Evolutionary conservation across 2,329 filamentous ascomycete genomes (phyloP).

Genomic region (Fusarium brachygibbosum): DNA sequence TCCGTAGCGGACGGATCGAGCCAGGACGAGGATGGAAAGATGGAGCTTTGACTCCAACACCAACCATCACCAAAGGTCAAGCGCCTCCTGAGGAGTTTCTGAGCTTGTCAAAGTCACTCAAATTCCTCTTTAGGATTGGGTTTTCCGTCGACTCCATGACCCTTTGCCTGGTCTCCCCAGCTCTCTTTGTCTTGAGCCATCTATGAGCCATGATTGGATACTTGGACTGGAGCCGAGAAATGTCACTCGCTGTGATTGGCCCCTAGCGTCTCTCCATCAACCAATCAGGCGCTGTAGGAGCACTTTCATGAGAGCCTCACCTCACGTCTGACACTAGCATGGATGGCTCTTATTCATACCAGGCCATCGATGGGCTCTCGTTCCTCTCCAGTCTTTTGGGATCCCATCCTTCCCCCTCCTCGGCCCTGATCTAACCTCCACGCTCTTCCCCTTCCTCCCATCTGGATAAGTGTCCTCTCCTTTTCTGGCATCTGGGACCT

Average conservation of each 20-base stretch:
- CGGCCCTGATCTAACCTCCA: conserved; percentile 34
- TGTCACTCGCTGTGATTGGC: conserved; percentile 25
- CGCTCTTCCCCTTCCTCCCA: conserved; percentile 30
- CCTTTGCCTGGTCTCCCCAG: conserved; percentile 43
- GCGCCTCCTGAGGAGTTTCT: conserved; percentile 41
- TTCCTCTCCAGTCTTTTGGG: conserved; percentile 42
- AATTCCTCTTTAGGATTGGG: conserved; percentile 47
- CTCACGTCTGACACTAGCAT: conserved; percentile 52
- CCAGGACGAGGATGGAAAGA: conserved; percentile 17
- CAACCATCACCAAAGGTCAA: conserved; percentile 14
- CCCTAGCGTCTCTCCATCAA: background rate
- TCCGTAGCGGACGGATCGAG: conserved; percentile 24
- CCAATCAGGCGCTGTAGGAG: conserved; percentile 52
- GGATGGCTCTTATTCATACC: conserved; percentile 45
- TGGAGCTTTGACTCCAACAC: conserved; percentile 30
- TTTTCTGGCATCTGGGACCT: conserved; percentile 36
- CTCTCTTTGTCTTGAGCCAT: conserved; percentile 40
- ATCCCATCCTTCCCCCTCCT: conserved; percentile 18
- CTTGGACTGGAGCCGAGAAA: conserved; percentile 27
- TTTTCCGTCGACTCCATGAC: conserved; percentile 41
- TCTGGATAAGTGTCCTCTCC: conserved; percentile 42
- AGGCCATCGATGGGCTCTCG: conserved; percentile 44
- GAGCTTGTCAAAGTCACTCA: conserved; percentile 45
- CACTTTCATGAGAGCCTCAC: conserved; percentile 54
- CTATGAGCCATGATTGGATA: conserved; percentile 30